Conservation (phyloP, 2,329 filamentous ascomycete species). For the Venturia pyrina region DNA sequence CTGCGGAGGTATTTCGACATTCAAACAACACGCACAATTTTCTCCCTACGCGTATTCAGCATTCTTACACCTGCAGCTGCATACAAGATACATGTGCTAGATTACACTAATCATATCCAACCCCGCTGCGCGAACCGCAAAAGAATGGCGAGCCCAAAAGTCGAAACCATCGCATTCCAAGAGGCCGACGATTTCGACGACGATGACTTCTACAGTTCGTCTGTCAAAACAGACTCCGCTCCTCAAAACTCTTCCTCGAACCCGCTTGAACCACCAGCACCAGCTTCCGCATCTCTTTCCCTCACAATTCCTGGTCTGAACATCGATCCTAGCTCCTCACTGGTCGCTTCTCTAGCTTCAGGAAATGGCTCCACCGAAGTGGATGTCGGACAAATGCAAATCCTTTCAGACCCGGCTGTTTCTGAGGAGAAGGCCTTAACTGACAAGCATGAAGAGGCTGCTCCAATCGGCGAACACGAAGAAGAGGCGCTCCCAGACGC, state of each 20-base stretch:
- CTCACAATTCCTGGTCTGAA: not conserved
- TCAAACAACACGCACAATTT: not conserved
- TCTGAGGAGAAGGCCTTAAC: not conserved
- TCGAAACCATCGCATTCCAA: not conserved
- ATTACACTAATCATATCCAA: not conserved
- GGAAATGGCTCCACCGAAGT: not conserved
- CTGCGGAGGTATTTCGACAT: too few relatives aligned
- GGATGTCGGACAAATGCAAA: not conserved
- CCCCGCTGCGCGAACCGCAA: not conserved
- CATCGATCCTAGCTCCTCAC: not conserved
- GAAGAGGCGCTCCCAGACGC: not conserved
- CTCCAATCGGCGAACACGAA: not conserved
- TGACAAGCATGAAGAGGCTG: not conserved
- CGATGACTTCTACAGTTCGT: constrained; percentile 1
- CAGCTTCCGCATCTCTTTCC: not conserved
- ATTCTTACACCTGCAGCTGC: not conserved
- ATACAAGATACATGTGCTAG: not conserved
- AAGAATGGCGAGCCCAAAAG: not conserved
- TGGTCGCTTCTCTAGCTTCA: not conserved
- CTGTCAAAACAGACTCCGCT: not conserved
- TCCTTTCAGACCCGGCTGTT: not conserved
- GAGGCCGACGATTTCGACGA: not conserved
- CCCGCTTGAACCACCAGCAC: not conserved
- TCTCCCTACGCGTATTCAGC: not conserved
- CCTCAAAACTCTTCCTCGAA: not conserved